These are phyloP conservation scores for Lactifluus subvellereus DNA, from an alignment of 768 basidiomycete genomes.

Conservation along the genomic window DNA sequence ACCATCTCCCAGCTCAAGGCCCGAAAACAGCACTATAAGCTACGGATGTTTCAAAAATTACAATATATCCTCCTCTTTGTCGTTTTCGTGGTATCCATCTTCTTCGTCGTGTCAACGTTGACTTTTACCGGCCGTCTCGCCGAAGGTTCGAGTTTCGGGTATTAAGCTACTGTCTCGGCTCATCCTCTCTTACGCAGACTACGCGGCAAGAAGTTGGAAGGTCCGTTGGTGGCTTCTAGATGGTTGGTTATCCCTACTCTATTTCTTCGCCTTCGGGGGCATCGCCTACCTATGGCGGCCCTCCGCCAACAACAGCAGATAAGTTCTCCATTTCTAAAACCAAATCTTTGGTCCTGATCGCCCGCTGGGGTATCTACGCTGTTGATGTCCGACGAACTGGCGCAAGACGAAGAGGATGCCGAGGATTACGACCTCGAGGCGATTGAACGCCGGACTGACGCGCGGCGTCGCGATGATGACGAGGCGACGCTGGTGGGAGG, in stretches of 20 bases:
- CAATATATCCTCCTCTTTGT: constrained; percentile 80
- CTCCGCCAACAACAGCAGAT: constrained; percentile 82
- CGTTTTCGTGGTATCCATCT: constrained; percentile 74
- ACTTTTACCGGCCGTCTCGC: constrained; percentile 87
- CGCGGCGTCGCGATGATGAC: constrained; percentile 48
- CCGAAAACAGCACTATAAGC: constrained; percentile 82
- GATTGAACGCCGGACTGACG: constrained; percentile 49
- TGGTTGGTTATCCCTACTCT: constrained; percentile 88
- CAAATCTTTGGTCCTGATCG: constrained; percentile 19
- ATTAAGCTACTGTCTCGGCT: neutral
- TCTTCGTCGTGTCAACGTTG: constrained; percentile 90
- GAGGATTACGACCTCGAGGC: constrained; percentile 88
- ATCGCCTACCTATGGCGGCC: constrained; percentile 95
- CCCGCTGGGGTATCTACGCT: constrained; percentile 49
- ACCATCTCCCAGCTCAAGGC: constrained; percentile 83
- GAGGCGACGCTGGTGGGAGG: constrained; percentile 69
- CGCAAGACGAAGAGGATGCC: constrained; percentile 90
- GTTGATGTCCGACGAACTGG: constrained; percentile 94
- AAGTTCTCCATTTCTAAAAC: constrained; percentile 34
- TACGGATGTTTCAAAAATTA: constrained; percentile 82
- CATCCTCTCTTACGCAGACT: constrained; percentile 49
- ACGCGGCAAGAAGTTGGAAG: constrained; percentile 85
- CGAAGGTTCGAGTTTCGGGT: constrained; percentile 55
- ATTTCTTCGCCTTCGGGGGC: constrained; percentile 69
- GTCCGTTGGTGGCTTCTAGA: constrained; percentile 95